Evolutionary conservation across 2,329 filamentous ascomycete species (phyloP).

Genomic region (Aspergillus sclerotialis): DNA sequence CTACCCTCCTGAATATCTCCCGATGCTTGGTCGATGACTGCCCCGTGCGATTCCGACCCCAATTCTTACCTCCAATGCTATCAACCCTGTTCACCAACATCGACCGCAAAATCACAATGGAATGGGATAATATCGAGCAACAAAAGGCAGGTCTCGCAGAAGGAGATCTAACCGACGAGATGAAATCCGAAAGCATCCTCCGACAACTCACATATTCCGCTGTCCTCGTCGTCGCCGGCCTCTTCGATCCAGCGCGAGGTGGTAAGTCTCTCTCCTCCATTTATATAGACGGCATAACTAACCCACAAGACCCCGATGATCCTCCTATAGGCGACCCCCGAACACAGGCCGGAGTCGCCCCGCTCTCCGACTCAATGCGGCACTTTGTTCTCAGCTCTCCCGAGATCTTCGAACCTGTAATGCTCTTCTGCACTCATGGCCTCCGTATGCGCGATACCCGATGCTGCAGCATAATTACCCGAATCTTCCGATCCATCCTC

Average conservation of each 20-base stretch:
- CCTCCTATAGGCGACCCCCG: constrained; percentile 24
- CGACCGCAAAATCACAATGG: constrained; percentile 75
- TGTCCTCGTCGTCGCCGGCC: constrained; percentile 82
- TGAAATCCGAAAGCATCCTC: constrained; percentile 95
- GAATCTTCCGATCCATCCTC: constrained; percentile 78
- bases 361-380: constrained; percentile 57
- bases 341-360: constrained; percentile 25
- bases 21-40: constrained; percentile 88
- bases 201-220: constrained; percentile 88
- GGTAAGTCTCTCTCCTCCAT: constrained; percentile 40
- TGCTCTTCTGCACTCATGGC: constrained; percentile 85
- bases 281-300: constrained; percentile 4
- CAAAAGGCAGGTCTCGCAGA: constrained; percentile 55
- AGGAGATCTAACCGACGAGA: constrained; percentile 84
- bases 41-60: constrained; percentile 65
- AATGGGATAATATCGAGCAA: constrained; percentile 72
- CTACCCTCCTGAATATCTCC: constrained; percentile 83
- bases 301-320: constrained; percentile 27
- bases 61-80: constrained; percentile 80
- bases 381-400: constrained; percentile 76
- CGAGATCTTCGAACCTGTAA: constrained; percentile 74
- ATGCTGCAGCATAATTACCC: constrained; percentile 77
- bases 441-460: constrained; percentile 85
- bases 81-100: constrained; percentile 77
- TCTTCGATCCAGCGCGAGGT: constrained; percentile 67